phyloP scores from a whole-genome alignment of 2,329 filamentous ascomycete genomes.

The Fusarium subtropicale region DNA sequence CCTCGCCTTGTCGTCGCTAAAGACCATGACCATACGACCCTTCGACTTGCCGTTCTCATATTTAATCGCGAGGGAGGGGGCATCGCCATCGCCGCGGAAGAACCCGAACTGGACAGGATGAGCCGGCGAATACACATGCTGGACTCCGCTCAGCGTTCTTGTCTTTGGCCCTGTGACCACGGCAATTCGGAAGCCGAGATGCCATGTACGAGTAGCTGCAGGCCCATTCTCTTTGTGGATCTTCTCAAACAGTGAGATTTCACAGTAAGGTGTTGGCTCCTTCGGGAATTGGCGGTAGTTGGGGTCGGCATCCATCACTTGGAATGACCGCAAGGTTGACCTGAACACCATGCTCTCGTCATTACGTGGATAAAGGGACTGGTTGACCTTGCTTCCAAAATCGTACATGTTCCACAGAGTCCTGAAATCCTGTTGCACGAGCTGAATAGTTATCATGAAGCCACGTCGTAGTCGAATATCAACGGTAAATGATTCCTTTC shows the following conservation, averaged over 20 bases:
- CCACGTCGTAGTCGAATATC: conserved; percentile 79
- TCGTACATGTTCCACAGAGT: conserved; percentile 86
- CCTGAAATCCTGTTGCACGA: conserved; percentile 81
- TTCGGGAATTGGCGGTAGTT: conserved; percentile 78
- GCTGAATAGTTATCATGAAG: conserved; percentile 77
- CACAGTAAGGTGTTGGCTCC: conserved; percentile 77
- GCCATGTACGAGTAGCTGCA: conserved; percentile 76
- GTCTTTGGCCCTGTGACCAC: conserved; percentile 81
- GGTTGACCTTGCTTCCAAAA: conserved; percentile 81
- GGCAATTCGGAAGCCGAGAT: conserved; percentile 82
- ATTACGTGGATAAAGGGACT: conserved; percentile 73
- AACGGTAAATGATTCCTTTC: conserved; percentile 72
- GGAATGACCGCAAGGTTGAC: conserved; percentile 76
- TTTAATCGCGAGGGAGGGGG: conserved; percentile 76
- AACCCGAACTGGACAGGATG: conserved; percentile 83
- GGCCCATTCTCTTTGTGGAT: conserved; percentile 75
- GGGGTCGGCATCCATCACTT: conserved; percentile 81
- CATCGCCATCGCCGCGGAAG: conserved; percentile 75
- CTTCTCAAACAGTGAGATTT: conserved; percentile 80
- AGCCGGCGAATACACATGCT: conserved; percentile 73
- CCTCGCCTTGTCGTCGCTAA: conserved; percentile 78
- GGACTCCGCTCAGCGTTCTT: conserved; percentile 81
- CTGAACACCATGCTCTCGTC: conserved; percentile 79
- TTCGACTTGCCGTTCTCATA: conserved; percentile 74
- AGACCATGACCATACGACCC: conserved; percentile 81